Conservation (phyloP, 2,329 filamentous ascomycete genomes). For the Alternaria novae-zelandiae region DNA sequence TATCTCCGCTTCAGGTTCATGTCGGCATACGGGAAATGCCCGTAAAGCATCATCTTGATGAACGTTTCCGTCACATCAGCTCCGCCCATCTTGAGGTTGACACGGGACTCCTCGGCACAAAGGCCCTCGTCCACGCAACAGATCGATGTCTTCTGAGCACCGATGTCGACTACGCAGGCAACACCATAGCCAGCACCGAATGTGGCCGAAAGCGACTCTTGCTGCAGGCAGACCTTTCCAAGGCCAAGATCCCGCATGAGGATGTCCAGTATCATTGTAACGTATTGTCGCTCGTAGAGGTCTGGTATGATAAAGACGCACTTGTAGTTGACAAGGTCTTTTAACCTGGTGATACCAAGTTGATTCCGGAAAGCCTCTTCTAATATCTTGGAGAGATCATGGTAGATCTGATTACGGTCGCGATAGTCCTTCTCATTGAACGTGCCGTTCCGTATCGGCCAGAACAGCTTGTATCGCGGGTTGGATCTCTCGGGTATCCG, state of each 20-base stretch:
- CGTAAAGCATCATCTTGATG: constrained; percentile 96
- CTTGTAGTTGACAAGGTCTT: constrained; percentile 87
- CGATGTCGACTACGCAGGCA: constrained; percentile 93
- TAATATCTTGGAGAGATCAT: constrained; percentile 86
- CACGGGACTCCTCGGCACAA: constrained; percentile 89
- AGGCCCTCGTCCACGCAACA: constrained; percentile 97
- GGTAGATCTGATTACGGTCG: constrained; percentile 78
- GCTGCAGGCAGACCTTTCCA: constrained; percentile 87
- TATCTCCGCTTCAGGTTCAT: constrained; percentile 91
- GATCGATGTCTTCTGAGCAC: constrained; percentile 95
- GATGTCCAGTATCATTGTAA: constrained; percentile 82
- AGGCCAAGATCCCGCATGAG: constrained; percentile 91
- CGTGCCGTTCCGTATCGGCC: constrained; percentile 86
- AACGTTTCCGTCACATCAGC: constrained; percentile 93
- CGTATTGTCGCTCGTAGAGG: constrained; percentile 92
- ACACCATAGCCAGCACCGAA: constrained; percentile 95
- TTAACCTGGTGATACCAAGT: constrained; percentile 76
- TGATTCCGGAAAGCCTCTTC: constrained; percentile 88
- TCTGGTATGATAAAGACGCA: constrained; percentile 98
- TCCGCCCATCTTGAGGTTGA: constrained; percentile 94
- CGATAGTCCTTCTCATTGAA: constrained; percentile 90
- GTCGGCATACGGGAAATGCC: constrained; percentile 93
- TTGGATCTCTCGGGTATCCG: constrained; percentile 88
- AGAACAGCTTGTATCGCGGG: constrained; percentile 89
- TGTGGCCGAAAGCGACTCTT: constrained; percentile 92